phyloP scores from a whole-genome alignment of 495 filamentous ascomycete genomes.

The Elasticomyces elasticus region DNA sequence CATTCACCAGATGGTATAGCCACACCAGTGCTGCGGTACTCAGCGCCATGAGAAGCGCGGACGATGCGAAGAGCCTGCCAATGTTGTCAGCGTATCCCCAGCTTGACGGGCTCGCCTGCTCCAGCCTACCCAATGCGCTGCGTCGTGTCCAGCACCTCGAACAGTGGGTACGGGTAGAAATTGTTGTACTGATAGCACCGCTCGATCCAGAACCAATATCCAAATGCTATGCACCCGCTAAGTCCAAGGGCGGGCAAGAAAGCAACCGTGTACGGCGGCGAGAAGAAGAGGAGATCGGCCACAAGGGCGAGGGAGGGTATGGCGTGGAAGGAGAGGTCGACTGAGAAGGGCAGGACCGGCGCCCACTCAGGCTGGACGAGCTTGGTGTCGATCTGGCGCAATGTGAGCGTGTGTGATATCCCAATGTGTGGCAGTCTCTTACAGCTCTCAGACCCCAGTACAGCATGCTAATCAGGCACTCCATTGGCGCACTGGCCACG shows the following conservation, averaged over 20 bases:
- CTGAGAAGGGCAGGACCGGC: slow-evolving; percentile 22
- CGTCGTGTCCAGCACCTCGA: slow-evolving; percentile 50
- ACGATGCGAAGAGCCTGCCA: slow-evolving; percentile 49
- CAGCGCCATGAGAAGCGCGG: slow-evolving; percentile 59
- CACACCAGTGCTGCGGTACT: slow-evolving; percentile 58
- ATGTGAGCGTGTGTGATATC: background rate
- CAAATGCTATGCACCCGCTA: slow-evolving; percentile 54
- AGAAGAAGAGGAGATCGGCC: slow-evolving; percentile 62
- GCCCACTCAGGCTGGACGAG: slow-evolving; percentile 45
- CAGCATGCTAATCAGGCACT: slow-evolving; percentile 71
- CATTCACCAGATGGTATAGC: slow-evolving; percentile 62
- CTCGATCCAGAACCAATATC: slow-evolving; percentile 87
- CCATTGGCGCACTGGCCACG: slow-evolving; percentile 64
- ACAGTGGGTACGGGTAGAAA: slow-evolving; percentile 85
- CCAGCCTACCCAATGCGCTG: slow-evolving; percentile 43
- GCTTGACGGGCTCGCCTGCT: background rate
- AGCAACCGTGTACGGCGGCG: slow-evolving; percentile 69
- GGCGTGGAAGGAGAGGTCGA: slow-evolving; percentile 74
- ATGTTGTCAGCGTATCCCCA: background rate
- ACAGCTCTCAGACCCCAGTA: slow-evolving; percentile 65
- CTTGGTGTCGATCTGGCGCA: slow-evolving; percentile 49
- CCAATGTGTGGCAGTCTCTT: background rate
- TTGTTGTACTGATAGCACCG: slow-evolving; percentile 65
- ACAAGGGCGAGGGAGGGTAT: slow-evolving; percentile 61
- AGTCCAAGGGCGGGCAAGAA: slow-evolving; percentile 50